Evolutionary conservation across 805 yeast genomes (phyloP), one percentile per base, ranked within the genome.

Genomic region (Starmerella gropengiesseri): DNA sequence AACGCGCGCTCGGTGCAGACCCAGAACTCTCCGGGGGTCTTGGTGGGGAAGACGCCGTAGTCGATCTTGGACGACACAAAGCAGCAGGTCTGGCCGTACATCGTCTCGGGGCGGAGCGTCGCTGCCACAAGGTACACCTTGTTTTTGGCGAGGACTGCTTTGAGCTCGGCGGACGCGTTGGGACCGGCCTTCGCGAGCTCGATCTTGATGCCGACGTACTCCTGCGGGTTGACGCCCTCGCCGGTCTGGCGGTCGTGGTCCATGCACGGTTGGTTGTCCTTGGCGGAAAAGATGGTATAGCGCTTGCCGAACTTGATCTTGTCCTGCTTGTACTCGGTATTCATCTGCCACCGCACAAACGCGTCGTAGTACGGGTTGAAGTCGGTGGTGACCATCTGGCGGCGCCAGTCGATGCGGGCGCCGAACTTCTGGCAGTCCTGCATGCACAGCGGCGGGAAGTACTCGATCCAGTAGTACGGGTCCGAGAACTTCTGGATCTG

Each of bases 231-330:
- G 33, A 91, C 91, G 64, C 93, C 97, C 69, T 91, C 98, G 61
- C 98, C 98, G 38, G 89, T 75, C 64, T 75, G 81, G 72, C 98
- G 80, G 66, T 91, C 98, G 65, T 91, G 98, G 65, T 91, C 98
- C 89, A 91, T 87, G 72, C 98, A 91, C 30, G 98, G 93, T 71
- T 91, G 98, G 52, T 96, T 96, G 66, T 91, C 98, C 67, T 83
- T 89, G 61, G 86, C 94, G 31, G 97, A 87, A 68, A 84, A 91
- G 58, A 91, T 84, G 53, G 98, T 91, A 71, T 86, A 84, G 68
- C 98, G 80, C 70, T 89, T 94, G 64, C 98, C 98, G 55, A 91
- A 91, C 70, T 89, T 91, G 68, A 91, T 86, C 67, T 85, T 89
- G 51, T 89, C 94, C 46, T 72, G 66, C 36, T 75, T 86, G 68